These are phyloP conservation scores for Oryza meridionalis DNA, from an alignment of 176 grass and related monocot genomes.

Conservation along the genomic window DNA sequence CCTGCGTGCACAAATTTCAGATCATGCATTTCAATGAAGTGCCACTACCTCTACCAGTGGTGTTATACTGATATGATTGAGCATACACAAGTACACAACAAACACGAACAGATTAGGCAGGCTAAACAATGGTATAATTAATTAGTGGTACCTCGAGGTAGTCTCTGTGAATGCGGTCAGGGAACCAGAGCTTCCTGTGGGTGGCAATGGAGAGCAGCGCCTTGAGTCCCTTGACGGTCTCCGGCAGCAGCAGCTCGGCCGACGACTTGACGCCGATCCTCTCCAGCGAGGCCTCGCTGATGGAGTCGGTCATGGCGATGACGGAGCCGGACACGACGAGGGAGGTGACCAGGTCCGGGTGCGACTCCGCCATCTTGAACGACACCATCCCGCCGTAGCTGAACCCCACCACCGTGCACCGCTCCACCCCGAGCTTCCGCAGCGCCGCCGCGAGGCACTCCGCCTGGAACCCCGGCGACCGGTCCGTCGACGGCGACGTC, in stretches of 20 bases:
- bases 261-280: slow-evolving; percentile 73
- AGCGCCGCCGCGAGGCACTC: slow-evolving; percentile 65
- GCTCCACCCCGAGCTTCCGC: slow-evolving; percentile 56
- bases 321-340: slow-evolving; percentile 85
- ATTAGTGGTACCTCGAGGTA: slow-evolving; percentile 57
- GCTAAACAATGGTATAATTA: background rate
- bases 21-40: background rate
- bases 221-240: slow-evolving; percentile 82
- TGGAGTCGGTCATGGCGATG: slow-evolving; percentile 82
- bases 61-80: background rate
- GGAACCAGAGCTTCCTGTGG: slow-evolving; percentile 78
- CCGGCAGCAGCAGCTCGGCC: slow-evolving; percentile 77
- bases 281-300: slow-evolving; percentile 55
- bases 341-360: slow-evolving; percentile 61
- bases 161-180: slow-evolving; percentile 64
- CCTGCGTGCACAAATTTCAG: slow-evolving; percentile 34
- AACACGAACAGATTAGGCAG: background rate
- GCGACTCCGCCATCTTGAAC: slow-evolving; percentile 89
- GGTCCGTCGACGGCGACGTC: slow-evolving; percentile 56
- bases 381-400: slow-evolving; percentile 97
- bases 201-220: slow-evolving; percentile 71
- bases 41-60: background rate
- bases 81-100: background rate
- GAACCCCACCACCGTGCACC: slow-evolving; percentile 83
- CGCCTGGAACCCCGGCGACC: slow-evolving; percentile 73